Conservation (phyloP, 805 yeast species). For the Saturnispora serradocipensis region DNA sequence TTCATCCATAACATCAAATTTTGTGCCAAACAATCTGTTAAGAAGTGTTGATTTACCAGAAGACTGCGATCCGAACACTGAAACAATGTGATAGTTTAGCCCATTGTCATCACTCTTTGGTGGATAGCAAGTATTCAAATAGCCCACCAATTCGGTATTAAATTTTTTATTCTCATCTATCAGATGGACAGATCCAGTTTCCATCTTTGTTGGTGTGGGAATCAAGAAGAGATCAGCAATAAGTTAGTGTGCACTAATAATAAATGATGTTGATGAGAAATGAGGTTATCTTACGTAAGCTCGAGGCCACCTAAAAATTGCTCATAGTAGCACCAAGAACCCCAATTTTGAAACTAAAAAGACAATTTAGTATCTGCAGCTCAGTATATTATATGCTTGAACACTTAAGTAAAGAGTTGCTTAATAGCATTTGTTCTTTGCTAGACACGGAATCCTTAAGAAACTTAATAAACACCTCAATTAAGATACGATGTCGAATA, state of each 20-base stretch:
- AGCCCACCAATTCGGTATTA: conserved; percentile 28
- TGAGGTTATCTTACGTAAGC: neutral
- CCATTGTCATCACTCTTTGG: conserved; percentile 36
- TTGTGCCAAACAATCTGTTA: conserved; percentile 76
- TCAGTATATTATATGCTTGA: neutral
- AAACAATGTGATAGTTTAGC: conserved; percentile 74
- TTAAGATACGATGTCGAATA: neutral
- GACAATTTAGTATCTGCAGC: neutral
- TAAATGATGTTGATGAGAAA: neutral
- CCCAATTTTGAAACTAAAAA: neutral
- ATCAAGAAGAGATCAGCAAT: too few relatives aligned
- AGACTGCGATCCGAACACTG: conserved; percentile 95
- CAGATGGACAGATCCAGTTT: conserved; percentile 35
- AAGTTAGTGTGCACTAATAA: neutral
- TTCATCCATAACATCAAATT: conserved; percentile 92
- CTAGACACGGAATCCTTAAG: neutral
- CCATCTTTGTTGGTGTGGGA: neutral
- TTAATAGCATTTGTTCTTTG: neutral
- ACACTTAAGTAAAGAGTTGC: neutral
- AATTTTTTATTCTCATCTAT: conserved; percentile 54
- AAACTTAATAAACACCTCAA: neutral
- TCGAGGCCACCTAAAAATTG: neutral
- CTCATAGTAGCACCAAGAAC: neutral
- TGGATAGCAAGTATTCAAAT: conserved; percentile 24
- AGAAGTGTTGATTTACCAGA: conserved; percentile 93